Percentiles rank a stretch among this genome's conserved stretches.
Conservation (phyloP, 192 early-diverging fungal species). For the Backusella australiensis region DNA sequence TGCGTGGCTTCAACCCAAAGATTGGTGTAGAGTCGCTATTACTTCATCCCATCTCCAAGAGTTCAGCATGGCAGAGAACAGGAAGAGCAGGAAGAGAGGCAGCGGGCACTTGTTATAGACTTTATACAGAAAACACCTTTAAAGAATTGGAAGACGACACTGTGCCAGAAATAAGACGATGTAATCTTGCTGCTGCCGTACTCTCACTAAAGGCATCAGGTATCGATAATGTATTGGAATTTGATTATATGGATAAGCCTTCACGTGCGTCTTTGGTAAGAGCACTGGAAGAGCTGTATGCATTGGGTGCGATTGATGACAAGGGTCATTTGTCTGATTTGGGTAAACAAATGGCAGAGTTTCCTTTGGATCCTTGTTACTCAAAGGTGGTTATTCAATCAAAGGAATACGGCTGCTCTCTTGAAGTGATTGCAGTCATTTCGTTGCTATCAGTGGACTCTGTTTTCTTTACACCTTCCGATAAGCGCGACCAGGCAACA, state of each 20-base stretch:
- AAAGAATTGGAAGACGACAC: slow-evolving; percentile 71
- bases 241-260: slow-evolving; percentile 96
- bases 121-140: slow-evolving; percentile 88
- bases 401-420: slow-evolving; percentile 72
- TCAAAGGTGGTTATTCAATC: slow-evolving; percentile 89
- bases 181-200: slow-evolving; percentile 83
- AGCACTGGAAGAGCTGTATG: slow-evolving; percentile 87
- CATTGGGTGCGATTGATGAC: slow-evolving; percentile 85
- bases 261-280: slow-evolving; percentile 69
- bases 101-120: slow-evolving; percentile 84
- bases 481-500: slow-evolving; percentile 83
- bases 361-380: slow-evolving; percentile 89
- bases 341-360: slow-evolving; percentile 83
- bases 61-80: slow-evolving; percentile 84
- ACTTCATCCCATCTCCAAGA: slow-evolving; percentile 87
- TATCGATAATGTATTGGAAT: slow-evolving; percentile 81
- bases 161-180: slow-evolving; percentile 92
- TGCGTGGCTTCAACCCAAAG: slow-evolving; percentile 84
- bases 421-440: slow-evolving; percentile 87
- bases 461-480: slow-evolving; percentile 84
- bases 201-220: slow-evolving; percentile 91
- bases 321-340: slow-evolving; percentile 73
- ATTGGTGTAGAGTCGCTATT: slow-evolving; percentile 86
- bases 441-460: slow-evolving; percentile 90
- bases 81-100: slow-evolving; percentile 98